Conservation (phyloP, 495 filamentous ascomycete species). For the Coniosporium apollinis region DNA sequence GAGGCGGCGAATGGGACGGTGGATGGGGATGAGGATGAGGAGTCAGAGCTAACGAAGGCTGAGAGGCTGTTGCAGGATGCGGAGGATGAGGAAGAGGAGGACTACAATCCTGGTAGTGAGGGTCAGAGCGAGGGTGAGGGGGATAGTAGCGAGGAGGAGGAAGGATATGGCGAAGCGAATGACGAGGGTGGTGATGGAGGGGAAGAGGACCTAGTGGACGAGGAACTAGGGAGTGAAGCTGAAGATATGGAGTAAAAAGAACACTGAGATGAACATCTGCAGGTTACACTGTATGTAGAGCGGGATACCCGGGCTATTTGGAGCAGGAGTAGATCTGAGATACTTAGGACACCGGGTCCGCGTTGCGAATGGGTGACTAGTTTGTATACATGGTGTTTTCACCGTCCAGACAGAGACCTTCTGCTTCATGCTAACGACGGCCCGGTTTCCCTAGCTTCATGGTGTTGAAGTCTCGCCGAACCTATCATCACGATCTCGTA, state of each 20-base stretch:
- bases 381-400: no score
- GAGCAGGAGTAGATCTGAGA: no score
- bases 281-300: no score
- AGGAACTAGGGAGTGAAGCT: constrained; percentile 1
- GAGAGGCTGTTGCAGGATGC: constrained; percentile 44
- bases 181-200: constrained; percentile 33
- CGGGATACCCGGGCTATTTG: no score
- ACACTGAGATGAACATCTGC: not conserved
- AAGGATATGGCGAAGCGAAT: constrained; percentile 31
- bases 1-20: constrained; percentile 10
- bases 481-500: no score
- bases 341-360: no score
- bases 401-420: no score
- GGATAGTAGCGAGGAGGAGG: constrained; percentile 30
- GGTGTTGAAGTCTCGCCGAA: no score
- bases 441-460: no score
- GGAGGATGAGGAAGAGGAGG: constrained; percentile 79
- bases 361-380: no score
- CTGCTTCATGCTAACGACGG: no score
- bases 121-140: constrained; percentile 53
- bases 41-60: constrained; percentile 41
- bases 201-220: constrained; percentile 21
- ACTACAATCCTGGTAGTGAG: constrained; percentile 69
- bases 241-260: constrained; percentile 12
- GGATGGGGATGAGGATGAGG: constrained; percentile 14